Percentiles rank a stretch among this genome's conserved stretches.
Conservation (phyloP, 1,139 yeast genomes). For the Hanseniaspora sp. region DNA sequence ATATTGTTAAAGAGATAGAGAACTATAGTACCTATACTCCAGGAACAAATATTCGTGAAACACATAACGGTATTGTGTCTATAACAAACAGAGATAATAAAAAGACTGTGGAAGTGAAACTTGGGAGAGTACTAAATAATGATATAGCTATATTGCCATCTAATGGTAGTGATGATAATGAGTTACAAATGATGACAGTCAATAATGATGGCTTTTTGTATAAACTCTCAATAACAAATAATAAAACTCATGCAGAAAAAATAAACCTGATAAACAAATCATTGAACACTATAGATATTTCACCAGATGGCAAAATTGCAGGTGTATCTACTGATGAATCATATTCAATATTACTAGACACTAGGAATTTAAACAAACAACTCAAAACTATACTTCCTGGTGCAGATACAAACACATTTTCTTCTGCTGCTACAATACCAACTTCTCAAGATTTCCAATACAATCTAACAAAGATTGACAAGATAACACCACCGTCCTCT, state of each 20-base stretch:
- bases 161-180: background rate
- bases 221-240: background rate
- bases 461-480: background rate
- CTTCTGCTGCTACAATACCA: background rate
- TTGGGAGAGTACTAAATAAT: background rate
- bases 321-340: conserved; percentile 3
- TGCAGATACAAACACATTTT: background rate
- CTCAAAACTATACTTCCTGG: background rate
- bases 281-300: background rate
- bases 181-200: background rate
- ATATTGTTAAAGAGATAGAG: background rate
- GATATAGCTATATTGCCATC: background rate
- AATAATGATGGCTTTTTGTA: conserved; percentile 10
- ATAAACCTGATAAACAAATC: background rate
- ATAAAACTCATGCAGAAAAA: background rate
- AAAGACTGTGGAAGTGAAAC: background rate
- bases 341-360: background rate
- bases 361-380: background rate
- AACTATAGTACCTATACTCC: background rate
- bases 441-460: background rate
- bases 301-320: background rate
- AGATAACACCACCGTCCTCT: background rate
- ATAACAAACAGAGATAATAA: background rate
- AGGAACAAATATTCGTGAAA: background rate
- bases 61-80: background rate